phyloP scores from a whole-genome alignment of 1,139 yeast genomes.

The Suhomyces choctaworum region DNA sequence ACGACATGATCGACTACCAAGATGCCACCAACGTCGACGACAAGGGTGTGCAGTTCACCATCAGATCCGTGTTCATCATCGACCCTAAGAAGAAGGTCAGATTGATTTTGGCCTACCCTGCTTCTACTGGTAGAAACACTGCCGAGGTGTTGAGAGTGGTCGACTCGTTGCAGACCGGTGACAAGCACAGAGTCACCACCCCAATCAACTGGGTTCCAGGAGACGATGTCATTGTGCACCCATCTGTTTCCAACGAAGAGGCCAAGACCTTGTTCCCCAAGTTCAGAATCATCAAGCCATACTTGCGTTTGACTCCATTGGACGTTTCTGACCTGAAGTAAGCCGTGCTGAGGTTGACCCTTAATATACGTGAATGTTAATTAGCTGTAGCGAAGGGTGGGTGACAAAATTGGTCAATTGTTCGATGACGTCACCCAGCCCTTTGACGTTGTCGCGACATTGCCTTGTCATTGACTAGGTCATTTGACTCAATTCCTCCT shows the following conservation, averaged over 20 bases:
- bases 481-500: too few species aligned
- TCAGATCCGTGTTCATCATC: conserved; percentile 84
- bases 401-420: too few species aligned
- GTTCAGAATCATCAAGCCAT: conserved; percentile 78
- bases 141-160: conserved; percentile 83
- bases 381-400: too few species aligned
- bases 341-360: conserved; percentile 10
- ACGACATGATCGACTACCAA: conserved; percentile 90
- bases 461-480: too few species aligned
- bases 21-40: conserved; percentile 74
- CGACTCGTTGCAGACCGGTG: conserved; percentile 82
- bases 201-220: conserved; percentile 78
- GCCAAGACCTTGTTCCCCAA: conserved; percentile 82
- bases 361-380: conserved; percentile 1
- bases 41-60: conserved; percentile 68
- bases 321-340: conserved; percentile 14
- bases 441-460: too few species aligned
- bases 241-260: conserved; percentile 74
- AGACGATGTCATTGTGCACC: conserved; percentile 87
- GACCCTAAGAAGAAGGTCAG: conserved; percentile 87
- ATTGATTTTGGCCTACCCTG: conserved; percentile 81
- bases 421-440: too few species aligned
- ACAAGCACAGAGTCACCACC: conserved; percentile 77
- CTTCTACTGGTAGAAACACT: conserved; percentile 89
- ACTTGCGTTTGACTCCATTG: conserved; percentile 47